These are phyloP conservation scores for Suillus sp. DNA, from an alignment of 768 basidiomycete genomes.

Conservation along the genomic window DNA sequence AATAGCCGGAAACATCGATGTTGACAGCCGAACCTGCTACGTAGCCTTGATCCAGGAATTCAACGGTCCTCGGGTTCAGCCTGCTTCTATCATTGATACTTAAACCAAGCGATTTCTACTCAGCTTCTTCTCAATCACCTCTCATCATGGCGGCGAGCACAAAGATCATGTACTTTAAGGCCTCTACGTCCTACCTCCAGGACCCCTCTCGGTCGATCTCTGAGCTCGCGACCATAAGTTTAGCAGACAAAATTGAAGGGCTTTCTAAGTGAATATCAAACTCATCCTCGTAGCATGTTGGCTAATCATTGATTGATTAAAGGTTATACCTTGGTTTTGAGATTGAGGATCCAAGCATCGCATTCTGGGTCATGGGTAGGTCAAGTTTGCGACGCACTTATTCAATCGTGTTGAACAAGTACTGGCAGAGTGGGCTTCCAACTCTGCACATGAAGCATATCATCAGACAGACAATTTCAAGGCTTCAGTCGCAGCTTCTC, in stretches of 20 bases:
- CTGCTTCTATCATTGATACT: not conserved
- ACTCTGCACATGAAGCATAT: slow-evolving; percentile 19
- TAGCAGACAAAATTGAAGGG: slow-evolving; percentile 19
- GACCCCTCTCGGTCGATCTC: slow-evolving; percentile 22
- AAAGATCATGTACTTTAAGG: slow-evolving; percentile 21
- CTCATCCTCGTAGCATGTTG: not conserved
- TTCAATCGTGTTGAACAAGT: not conserved
- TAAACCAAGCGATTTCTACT: not conserved
- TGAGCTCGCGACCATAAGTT: slow-evolving; percentile 12
- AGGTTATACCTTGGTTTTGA: slow-evolving; percentile 28
- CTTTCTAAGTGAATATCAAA: slow-evolving; percentile 21
- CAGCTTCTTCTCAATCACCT: not conserved
- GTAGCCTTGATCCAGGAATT: too few species aligned
- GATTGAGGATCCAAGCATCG: slow-evolving; percentile 26
- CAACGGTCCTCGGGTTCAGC: not conserved
- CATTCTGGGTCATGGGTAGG: slow-evolving; percentile 31
- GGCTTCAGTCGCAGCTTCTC: slow-evolving; percentile 5
- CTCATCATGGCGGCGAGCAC: not conserved
- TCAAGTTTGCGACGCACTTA: slow-evolving; percentile 17
- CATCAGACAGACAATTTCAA: slow-evolving; percentile 14
- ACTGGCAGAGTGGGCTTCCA: slow-evolving; percentile 29
- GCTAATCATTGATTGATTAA: slow-evolving; percentile 13
- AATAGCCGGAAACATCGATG: too few species aligned
- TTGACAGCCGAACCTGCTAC: too few species aligned
- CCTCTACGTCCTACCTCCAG: slow-evolving; percentile 21